These are phyloP conservation scores for Ustilago hordei DNA, from an alignment of 1,284 basidiomycete species.

Conservation along the genomic window DNA sequence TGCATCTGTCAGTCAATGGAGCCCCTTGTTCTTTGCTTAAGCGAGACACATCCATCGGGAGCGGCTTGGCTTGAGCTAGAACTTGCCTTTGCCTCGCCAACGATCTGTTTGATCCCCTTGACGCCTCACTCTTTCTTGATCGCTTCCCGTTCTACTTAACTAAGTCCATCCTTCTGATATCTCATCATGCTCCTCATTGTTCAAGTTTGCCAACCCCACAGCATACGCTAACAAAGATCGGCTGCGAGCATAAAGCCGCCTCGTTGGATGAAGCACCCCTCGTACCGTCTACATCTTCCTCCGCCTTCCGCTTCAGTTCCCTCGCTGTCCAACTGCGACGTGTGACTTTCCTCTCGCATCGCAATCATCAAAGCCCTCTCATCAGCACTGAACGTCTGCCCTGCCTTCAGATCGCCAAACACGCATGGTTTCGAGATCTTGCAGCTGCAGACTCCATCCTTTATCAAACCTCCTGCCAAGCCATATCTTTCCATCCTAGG, in stretches of 20 bases:
- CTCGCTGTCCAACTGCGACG: not conserved
- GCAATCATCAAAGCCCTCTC: not conserved
- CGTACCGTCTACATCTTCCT: not conserved
- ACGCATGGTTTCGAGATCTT: constrained; percentile 7
- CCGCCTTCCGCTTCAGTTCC: not conserved
- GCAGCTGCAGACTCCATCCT: not conserved
- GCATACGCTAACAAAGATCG: constrained; percentile 5
- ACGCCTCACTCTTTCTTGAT: constrained; percentile 10
- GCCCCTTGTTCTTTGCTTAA: not conserved
- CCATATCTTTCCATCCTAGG: not conserved
- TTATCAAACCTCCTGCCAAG: not conserved
- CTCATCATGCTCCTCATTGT: constrained; percentile 3
- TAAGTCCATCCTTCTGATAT: constrained; percentile 2
- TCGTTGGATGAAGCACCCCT: constrained; percentile 3
- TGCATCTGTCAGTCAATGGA: not conserved
- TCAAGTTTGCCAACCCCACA: constrained; percentile 1
- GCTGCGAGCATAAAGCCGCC: constrained; percentile 16
- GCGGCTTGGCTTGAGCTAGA: not conserved
- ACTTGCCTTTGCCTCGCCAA: not conserved
- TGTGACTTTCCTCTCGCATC: not conserved
- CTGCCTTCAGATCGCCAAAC: not conserved
- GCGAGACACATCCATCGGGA: constrained; percentile 4
- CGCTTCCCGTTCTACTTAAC: constrained; percentile 5
- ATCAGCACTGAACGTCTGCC: not conserved
- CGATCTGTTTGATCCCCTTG: not conserved